Evolutionary conservation across 164 flowering plant species (phyloP), one percentile per base, ranked within the genome.

Genomic region (Sedum album): DNA sequence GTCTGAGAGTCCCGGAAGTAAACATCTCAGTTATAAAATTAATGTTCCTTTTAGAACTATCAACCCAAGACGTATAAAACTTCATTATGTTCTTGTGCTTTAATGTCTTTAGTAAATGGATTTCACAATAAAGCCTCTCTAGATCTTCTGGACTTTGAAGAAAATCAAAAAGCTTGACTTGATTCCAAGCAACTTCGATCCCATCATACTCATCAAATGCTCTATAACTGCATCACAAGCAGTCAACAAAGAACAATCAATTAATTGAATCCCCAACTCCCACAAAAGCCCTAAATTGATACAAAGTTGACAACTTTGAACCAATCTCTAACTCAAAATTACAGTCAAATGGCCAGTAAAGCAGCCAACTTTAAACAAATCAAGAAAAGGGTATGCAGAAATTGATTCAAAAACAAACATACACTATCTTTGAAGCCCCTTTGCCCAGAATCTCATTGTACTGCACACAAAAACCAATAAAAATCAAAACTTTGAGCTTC

Each of bases 131-230:
- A 18, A 78, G 75, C 51, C 77, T 72, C 64, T 79, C 79, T 3
- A 79, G 55, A 48, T 79, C 81, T 61, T 79, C 79, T 18, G 81
- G 74, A 44, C 73, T 73, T 55, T 68, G 76, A 61, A 79, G 71
- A 13, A 76, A 66, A 57, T 73, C 73, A 49, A 60, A 65, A 31
- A 79, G 73, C 73, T 76, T 79, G 67, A 73, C 77, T 42, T 78
- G 79, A 65, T 78, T 78, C 81, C 81, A 78, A 71, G 78, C 81
- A 49, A 78, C 81, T 63, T 78, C 81, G 33, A 76, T 79, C 39
- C 81, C 81, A 26, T 75, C 69, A 51, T 33, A 67, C 23, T 67
- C 69, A 67, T 67, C 69, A 67, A 79, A 76, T 48, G 79, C 81
- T 68, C 74, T 71, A 42, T 79, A 79, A 6, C 81, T 78, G 72